Conservation (phyloP, 495 filamentous ascomycete species). For the Schizothecium vesticola region DNA sequence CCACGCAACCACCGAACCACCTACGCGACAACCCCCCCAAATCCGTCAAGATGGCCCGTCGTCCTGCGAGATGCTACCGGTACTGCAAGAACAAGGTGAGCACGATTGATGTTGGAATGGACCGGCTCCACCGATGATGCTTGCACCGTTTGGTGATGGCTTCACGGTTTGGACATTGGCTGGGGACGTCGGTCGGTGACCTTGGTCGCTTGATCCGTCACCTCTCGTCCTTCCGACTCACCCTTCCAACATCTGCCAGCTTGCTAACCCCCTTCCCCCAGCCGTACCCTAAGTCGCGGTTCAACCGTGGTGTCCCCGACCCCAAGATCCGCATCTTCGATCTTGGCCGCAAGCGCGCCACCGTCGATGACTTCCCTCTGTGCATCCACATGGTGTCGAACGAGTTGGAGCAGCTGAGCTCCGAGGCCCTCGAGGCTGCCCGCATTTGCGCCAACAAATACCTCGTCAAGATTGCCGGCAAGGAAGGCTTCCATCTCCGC, state of each 20-base stretch:
- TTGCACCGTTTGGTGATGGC: not conserved
- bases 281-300: conserved; percentile 98
- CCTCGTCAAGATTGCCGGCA: conserved; percentile 93
- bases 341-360: conserved; percentile 96
- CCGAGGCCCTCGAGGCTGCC: conserved; percentile 96
- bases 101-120: conserved; percentile 19
- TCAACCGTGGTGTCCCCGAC: conserved; percentile 99
- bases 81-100: conserved; percentile 99
- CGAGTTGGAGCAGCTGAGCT: conserved; percentile 98
- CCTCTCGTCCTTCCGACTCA: too few relatives aligned
- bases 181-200: not conserved
- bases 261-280: conserved; percentile 41
- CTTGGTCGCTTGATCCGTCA: not conserved
- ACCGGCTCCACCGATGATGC: not conserved
- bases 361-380: conserved; percentile 96
- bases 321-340: conserved; percentile 99
- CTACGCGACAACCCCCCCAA: conserved; percentile 44
- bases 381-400: conserved; percentile 99
- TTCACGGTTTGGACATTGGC: not conserved
- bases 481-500: conserved; percentile 98
- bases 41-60: conserved; percentile 88
- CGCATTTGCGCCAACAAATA: conserved; percentile 99
- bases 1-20: conserved; percentile 35
- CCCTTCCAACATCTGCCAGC: not conserved
- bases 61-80: conserved; percentile 98